Evolutionary conservation across 441 rosid genomes (phyloP), one percentile per base, ranked within the genome.

Genomic region (Biscutella auriculata): DNA sequence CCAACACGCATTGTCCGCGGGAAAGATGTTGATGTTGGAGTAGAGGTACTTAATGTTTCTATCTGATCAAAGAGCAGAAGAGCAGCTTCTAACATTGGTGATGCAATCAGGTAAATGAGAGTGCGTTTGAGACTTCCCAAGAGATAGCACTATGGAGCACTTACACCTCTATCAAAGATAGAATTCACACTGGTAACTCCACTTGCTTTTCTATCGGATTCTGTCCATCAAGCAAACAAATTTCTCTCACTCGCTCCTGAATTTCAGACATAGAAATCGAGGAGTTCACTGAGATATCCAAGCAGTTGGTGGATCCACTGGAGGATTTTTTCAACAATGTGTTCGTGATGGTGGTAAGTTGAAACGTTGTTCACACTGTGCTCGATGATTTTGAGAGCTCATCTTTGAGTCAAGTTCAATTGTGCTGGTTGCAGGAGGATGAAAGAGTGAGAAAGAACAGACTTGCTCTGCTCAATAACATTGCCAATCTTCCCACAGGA

Each of bases 271-370:
- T 79, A 17, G 92, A 78, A 56, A 73, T 92, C 26, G 89, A 82
- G 56, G 82, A 85, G 50, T 92, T 92, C 73, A 65, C 85, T 19
- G 84, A 84, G 70, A 61, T 75, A 60, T 92, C 98, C 26, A 78
- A 66, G 26, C 70, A 73, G 60, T 75, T 92, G 57, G 37, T 88
- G 17, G 80, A 83, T 34, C 97, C 98, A 8, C 84, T 92, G 0
- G 97, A 88, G 63, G 84, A 88, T 62, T 92, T 92, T 74, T 88
- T 92, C 75, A 75, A 88, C 65, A 64, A 83, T 64, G 96, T 88
- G 53, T 92, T 92, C 19, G 95, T 92, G 62, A 92, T 88, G 96
- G 98, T 92, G 98, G 98, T 88, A 78, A 45, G 98, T 76, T 66
- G 17, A 44, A 30, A 3, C 5, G 23, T 19, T 19, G 46, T 50